A percentile compares a stretch with the other conserved stretches of the same genome.
Evolutionary conservation across 2,329 filamentous ascomycete species (phyloP).

Genomic region (Alternaria infectoria): DNA sequence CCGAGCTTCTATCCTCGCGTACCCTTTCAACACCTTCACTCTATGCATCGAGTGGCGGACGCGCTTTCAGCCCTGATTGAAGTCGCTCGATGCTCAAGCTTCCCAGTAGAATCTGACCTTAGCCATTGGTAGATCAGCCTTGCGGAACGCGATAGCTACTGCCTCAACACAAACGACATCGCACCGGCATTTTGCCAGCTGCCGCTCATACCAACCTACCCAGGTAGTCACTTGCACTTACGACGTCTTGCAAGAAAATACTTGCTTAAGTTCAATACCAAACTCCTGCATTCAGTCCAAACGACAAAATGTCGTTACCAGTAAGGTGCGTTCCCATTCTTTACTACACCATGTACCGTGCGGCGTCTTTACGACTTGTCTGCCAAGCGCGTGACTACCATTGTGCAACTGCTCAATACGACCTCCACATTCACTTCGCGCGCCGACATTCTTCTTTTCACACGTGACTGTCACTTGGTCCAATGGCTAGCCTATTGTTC

Average conservation of each 20-base stretch:
- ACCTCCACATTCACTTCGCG: background rate
- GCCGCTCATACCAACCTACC: background rate
- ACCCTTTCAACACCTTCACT: background rate
- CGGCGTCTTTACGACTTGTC: background rate
- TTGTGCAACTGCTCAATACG: background rate
- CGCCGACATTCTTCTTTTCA: no score
- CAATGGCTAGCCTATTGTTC: background rate
- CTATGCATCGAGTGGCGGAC: background rate
- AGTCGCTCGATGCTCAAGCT: background rate
- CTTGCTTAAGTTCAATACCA: background rate
- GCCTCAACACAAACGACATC: background rate
- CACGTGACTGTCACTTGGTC: background rate
- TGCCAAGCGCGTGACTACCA: background rate
- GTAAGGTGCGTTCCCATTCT: slow-evolving; percentile 28
- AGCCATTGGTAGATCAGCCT: background rate
- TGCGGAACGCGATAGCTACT: background rate
- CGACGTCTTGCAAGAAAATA: background rate
- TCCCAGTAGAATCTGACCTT: background rate
- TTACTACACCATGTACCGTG: background rate
- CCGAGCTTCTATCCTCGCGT: background rate
- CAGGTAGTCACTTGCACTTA: background rate
- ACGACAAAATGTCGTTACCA: slow-evolving; percentile 34
- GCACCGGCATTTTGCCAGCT: background rate
- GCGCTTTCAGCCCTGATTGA: background rate
- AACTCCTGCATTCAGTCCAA: background rate